phyloP scores from a whole-genome alignment of 1,284 basidiomycete genomes.

The Ceratobasidium sp. region DNA sequence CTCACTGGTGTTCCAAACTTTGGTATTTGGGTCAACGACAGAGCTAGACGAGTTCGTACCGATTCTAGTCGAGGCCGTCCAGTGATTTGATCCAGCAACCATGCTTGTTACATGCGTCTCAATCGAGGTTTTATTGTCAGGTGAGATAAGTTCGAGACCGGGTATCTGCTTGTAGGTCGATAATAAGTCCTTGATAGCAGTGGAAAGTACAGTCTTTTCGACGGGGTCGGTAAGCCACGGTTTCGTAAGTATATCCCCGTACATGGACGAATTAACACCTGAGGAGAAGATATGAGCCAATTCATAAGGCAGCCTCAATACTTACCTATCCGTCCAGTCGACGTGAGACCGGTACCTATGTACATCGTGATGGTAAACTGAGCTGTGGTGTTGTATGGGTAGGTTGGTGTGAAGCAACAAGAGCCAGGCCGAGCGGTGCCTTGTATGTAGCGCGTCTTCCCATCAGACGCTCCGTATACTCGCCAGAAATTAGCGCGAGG shows the following conservation, averaged over 20 bases:
- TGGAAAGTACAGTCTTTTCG: slow-evolving; percentile 63
- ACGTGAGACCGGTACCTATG: slow-evolving; percentile 65
- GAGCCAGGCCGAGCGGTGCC: slow-evolving; percentile 73
- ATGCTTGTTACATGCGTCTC: slow-evolving; percentile 40
- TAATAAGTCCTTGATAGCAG: slow-evolving; percentile 60
- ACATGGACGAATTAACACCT: slow-evolving; percentile 57
- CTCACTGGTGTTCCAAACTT: slow-evolving; percentile 68
- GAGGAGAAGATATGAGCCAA: not conserved
- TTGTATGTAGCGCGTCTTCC: slow-evolving; percentile 65
- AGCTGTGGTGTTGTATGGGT: slow-evolving; percentile 62
- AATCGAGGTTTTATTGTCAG: slow-evolving; percentile 61
- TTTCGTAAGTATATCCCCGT: slow-evolving; percentile 60
- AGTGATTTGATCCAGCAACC: slow-evolving; percentile 67
- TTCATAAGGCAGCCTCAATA: slow-evolving; percentile 50
- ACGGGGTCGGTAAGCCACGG: slow-evolving; percentile 69
- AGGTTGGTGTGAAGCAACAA: slow-evolving; percentile 61
- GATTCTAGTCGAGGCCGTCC: slow-evolving; percentile 65
- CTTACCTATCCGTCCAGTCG: slow-evolving; percentile 67
- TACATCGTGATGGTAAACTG: slow-evolving; percentile 71
- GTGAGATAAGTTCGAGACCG: slow-evolving; percentile 65
- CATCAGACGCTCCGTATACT: slow-evolving; percentile 61
- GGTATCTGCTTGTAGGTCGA: slow-evolving; percentile 54
- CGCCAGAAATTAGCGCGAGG: slow-evolving; percentile 73
- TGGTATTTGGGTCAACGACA: slow-evolving; percentile 68
- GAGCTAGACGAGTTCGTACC: slow-evolving; percentile 54